Base-by-base conservation (phyloP, 2,329 filamentous ascomycete genomes). In the Fusarium xylarioides region DNA sequence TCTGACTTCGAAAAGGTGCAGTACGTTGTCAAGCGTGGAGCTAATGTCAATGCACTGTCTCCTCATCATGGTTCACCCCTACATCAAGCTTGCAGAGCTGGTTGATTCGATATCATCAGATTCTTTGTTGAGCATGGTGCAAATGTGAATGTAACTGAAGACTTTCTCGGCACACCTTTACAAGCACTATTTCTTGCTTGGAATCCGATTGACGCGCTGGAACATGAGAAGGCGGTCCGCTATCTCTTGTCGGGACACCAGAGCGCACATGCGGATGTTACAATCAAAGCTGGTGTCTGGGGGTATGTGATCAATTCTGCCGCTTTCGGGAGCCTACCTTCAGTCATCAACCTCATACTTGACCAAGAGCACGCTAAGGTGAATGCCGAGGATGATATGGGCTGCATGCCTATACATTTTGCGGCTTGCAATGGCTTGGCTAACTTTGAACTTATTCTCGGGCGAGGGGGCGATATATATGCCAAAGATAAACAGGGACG, bases 371-470 rank as follows among this genome's bases (percentile, higher is more conserved):
- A 52, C 0, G 42, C 26, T 0, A 52, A 5, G 1, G 16, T 63
- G 1, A 18, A 56, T 3, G 53, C 63, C 2, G 15, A 6, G 15
- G 64, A 70, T 2, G 38, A 59, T 4, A 35, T 46, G 21, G 64
- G 53, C 1, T 58, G 67, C 7, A 70, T 59, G 67, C 64, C 67
- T 0, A 58, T 70, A 9, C 67, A 68, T 18, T 11, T 68, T 0
- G 67, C 67, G 2, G 67, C 67, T 0, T n/a, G 32, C 2, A 59
- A 38, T 11, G 32, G 64, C 0, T 28, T 58, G 2, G 18, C 11
- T 10, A 68, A 58, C 11, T 58, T 68, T 7, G 64, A 68, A 1
- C 26, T 9, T 15, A 18, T 67, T 5, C 53, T 66, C 6, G 47
- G 42, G 10, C 46, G 40, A 26, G 65, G 65, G 0, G 65, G 61